Evolutionary conservation across 306 rosid genomes (phyloP), one percentile per base, ranked within the genome.

Genomic region (Parietaria judaica): DNA sequence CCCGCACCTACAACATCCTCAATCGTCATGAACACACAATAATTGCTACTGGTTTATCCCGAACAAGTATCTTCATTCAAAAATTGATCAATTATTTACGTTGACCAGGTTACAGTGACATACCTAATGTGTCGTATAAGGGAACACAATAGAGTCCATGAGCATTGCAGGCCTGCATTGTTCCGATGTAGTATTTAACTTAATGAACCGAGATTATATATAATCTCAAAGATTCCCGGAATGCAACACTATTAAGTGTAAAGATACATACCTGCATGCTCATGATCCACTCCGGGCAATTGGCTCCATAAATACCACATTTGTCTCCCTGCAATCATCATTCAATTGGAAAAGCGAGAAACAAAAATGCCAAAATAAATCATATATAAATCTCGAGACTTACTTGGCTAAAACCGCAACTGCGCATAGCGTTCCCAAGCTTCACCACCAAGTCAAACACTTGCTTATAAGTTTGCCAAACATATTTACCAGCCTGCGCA

Each of bases 81-180:
- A 23, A 23, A 23, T 41, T 41, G 45, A 41, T 36, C 62, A 59
- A 13, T 44, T 6, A 59, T 45, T 55, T 58, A 31, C 38, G 64
- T 37, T 58, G 23, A 7, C 67, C 51, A 55, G 39, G 64, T 58
- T 68, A 66, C 63, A 57, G 48, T 34, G 41, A 63, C 81, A 67
- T 80, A 92, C 98, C 98, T 70, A 92, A 76, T 62, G 95, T 84
- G 69, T 92, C 98, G 60, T 92, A 92, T 54, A 92, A 73, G 72
- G 98, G 98, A 62, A 92, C 98, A 69, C 98, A 92, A 61, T 75
- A 86, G 72, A 92, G 90, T 58, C 83, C 98, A 70, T 88, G 95
- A 71, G 96, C 98, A 76, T 92, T 92, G 84, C 89, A 85, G 49
- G 98, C 96, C 98, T 92, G 95, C 80, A 79, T 46, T 49, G 58